Evolutionary conservation across 495 filamentous ascomycete species (phyloP).

Genomic region (Ramalina peruviana): DNA sequence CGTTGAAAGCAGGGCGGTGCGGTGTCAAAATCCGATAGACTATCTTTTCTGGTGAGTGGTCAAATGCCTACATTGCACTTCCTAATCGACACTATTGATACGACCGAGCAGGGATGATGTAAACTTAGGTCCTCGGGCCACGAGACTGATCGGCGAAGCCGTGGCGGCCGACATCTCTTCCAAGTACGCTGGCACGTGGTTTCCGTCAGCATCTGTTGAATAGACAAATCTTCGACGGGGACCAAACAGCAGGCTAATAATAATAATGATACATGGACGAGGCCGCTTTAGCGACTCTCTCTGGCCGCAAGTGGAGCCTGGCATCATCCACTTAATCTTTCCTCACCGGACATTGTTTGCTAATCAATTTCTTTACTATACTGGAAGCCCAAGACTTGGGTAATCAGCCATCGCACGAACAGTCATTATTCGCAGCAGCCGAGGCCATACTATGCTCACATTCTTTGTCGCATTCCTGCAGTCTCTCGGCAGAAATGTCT

Average conservation of each 20-base stretch:
- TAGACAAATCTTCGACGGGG: not conserved
- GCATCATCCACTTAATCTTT: too few species aligned
- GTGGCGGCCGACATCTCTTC: slow-evolving; percentile 32
- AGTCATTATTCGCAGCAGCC: too few species aligned
- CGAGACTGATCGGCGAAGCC: slow-evolving; percentile 33
- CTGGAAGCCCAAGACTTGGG: too few species aligned
- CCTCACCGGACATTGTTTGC: too few species aligned
- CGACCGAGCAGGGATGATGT: slow-evolving; percentile 33
- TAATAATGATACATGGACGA: too few species aligned
- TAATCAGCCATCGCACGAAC: too few species aligned
- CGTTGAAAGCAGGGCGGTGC: not conserved
- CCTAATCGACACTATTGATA: slow-evolving; percentile 4
- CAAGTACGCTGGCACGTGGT: slow-evolving; percentile 17
- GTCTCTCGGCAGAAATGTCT: slow-evolving; percentile 14
- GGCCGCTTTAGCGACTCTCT: too few species aligned
- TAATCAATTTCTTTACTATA: too few species aligned
- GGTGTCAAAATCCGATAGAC: slow-evolving; percentile 31
- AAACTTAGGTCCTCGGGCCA: slow-evolving; percentile 34
- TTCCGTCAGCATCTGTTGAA: slow-evolving; percentile 1
- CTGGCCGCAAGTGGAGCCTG: too few species aligned
- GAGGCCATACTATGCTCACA: not conserved
- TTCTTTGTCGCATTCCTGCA: slow-evolving; percentile 19
- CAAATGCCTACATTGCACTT: not conserved
- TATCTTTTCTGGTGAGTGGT: slow-evolving; percentile 37
- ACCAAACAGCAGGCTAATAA: too few species aligned